Evolutionary conservation across 768 basidiomycete genomes (phyloP), one percentile per base, ranked within the genome.

Genomic region (Rhodotorula graminis): DNA sequence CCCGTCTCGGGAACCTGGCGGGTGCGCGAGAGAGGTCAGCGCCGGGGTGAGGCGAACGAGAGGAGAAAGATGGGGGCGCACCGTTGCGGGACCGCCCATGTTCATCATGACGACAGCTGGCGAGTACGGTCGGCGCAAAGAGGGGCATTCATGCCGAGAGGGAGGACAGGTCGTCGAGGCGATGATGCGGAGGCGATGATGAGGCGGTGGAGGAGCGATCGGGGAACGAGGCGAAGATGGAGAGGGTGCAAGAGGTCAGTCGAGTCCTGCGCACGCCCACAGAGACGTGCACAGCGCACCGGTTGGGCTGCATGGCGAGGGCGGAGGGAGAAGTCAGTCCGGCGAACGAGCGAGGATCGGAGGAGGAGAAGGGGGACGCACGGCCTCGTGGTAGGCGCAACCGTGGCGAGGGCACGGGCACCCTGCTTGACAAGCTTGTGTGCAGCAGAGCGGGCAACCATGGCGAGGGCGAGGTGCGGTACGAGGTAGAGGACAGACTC

Each of bases 61-160:
- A n/a, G n/a, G n/a, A n/a, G n/a, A n/a, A n/a, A n/a, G n/a, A n/a
- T n/a, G n/a, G n/a, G n/a, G n/a, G 65, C 70, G 27, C 40, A 65
- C 57, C 55, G 58, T 61, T 31, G 33, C 64, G 49, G 95, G 96
- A 3, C 96, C 96, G 57, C 96, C 96, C 96, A 99, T 99, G 82
- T 98, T 99, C 83, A 99, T 84, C 90, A 99, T 91, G 55, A 99
- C 93, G 73, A 98, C 86, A 50, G 90, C 95, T 87, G 66, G 27
- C 5, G 10, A 9, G 27, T 2, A 29, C 29, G 5, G 42, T 4
- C 6, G n/a, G 8, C 10, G n/a, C 23, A 44, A 25, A 10, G 11
- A 46, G 37, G 5, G 37, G 37, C 37, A 37, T 37, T 37, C n/a
- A 44, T 42, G 56, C 18, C 31, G 29, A n/a, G 29, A n/a, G 50